A percentile compares a stretch with the other conserved stretches of the same genome.
Conservation (phyloP, 2,329 filamentous ascomycete genomes). For the Bertia moriformis region DNA sequence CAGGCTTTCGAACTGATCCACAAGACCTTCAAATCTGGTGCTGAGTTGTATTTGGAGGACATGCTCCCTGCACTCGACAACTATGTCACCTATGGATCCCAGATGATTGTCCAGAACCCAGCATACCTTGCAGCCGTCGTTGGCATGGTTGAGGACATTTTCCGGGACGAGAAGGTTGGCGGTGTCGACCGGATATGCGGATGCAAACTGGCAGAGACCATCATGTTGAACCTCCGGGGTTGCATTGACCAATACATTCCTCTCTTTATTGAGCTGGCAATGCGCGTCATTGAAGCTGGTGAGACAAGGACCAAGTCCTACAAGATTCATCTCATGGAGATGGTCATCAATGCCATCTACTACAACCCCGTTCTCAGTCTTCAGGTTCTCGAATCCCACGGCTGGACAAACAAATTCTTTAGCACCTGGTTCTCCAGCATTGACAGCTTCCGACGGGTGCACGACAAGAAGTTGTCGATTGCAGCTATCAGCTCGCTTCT, state of each 20-base stretch:
- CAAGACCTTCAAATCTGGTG: constrained; percentile 89
- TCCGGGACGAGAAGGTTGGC: constrained; percentile 78
- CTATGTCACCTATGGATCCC: constrained; percentile 83
- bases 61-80: constrained; percentile 98
- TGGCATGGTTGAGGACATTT: constrained; percentile 91
- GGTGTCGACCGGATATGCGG: constrained; percentile 92
- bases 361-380: constrained; percentile 83
- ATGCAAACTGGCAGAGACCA: constrained; percentile 90
- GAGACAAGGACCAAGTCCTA: constrained; percentile 85
- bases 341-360: constrained; percentile 96
- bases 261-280: constrained; percentile 78
- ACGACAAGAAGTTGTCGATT: constrained; percentile 97
- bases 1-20: constrained; percentile 94
- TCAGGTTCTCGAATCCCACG: constrained; percentile 74
- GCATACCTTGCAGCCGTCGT: constrained; percentile 78
- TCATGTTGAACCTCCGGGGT: constrained; percentile 88
- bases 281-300: constrained; percentile 61
- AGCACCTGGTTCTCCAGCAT: constrained; percentile 96
- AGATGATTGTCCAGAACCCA: constrained; percentile 67
- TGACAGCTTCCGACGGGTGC: constrained; percentile 79
- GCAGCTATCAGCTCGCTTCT: constrained; percentile 80
- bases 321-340: constrained; percentile 92
- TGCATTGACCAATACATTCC: constrained; percentile 78
- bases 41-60: constrained; percentile 92
- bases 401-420: constrained; percentile 98